A percentile compares a stretch with the other conserved stretches of the same genome.
These are phyloP conservation scores for Kregervanrija fluxuum DNA, from an alignment of 805 yeast species.

Conservation along the genomic window DNA sequence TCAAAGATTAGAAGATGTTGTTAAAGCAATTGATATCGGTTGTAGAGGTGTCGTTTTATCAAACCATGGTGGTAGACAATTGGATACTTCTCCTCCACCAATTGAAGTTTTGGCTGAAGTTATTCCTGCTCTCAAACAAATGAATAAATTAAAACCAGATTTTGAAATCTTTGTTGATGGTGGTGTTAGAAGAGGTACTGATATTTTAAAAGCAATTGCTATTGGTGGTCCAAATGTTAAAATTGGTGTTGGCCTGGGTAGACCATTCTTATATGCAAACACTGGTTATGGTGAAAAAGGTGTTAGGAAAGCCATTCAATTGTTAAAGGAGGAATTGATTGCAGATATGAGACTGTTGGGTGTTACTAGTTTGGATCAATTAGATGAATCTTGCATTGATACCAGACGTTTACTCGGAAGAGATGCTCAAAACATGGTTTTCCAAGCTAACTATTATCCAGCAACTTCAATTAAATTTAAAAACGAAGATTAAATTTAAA, in stretches of 20 bases:
- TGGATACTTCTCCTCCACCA: slow-evolving; percentile 73
- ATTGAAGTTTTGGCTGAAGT: slow-evolving; percentile 67
- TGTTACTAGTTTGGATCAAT: slow-evolving; percentile 40
- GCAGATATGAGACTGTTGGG: slow-evolving; percentile 65
- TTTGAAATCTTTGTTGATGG: slow-evolving; percentile 69
- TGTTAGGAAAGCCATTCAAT: slow-evolving; percentile 54
- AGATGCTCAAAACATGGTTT: slow-evolving; percentile 13
- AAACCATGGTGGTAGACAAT: slow-evolving; percentile 86
- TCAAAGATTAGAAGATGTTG: slow-evolving; percentile 73
- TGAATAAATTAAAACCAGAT: slow-evolving; percentile 39
- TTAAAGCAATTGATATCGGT: slow-evolving; percentile 64
- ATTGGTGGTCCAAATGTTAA: slow-evolving; percentile 71
- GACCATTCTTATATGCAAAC: slow-evolving; percentile 47
- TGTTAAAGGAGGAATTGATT: slow-evolving; percentile 52
- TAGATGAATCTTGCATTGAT: slow-evolving; percentile 36
- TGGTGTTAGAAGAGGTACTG: slow-evolving; percentile 72
- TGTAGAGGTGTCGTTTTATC: slow-evolving; percentile 71
- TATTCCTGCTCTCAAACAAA: slow-evolving; percentile 40
- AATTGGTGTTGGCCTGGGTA: slow-evolving; percentile 62
- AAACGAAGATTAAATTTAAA: slow-evolving; percentile 3
- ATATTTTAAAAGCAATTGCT: slow-evolving; percentile 66
- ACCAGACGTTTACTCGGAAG: slow-evolving; percentile 16
- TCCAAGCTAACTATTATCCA: slow-evolving; percentile 11
- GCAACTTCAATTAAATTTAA: slow-evolving; percentile 11
- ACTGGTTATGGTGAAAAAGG: slow-evolving; percentile 76